Conservation (phyloP, 768 basidiomycete genomes). For the Pleurotus platypus region DNA sequence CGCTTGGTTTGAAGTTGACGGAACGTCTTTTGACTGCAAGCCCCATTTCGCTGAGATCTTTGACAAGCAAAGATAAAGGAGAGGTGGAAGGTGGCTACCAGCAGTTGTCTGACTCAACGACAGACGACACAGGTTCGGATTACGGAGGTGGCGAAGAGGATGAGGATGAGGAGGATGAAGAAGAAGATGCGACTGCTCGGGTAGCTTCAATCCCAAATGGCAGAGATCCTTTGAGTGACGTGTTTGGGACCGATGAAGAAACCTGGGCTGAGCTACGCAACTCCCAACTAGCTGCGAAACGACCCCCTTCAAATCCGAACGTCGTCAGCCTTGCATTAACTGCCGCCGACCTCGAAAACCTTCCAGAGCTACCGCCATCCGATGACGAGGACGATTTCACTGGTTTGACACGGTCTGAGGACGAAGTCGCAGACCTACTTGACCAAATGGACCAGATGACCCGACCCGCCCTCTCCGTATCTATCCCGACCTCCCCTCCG, state of each 20-base stretch:
- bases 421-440: slow-evolving; percentile 38
- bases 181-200: slow-evolving; percentile 36
- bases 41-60: slow-evolving; percentile 14
- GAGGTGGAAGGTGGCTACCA: slow-evolving; percentile 29
- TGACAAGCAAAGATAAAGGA: slow-evolving; percentile 14
- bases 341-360: slow-evolving; percentile 29
- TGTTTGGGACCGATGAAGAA: slow-evolving; percentile 66
- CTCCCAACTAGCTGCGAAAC: slow-evolving; percentile 23
- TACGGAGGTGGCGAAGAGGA: slow-evolving; percentile 31
- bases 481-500: slow-evolving; percentile 36
- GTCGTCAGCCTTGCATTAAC: slow-evolving; percentile 52
- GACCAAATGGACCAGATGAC: slow-evolving; percentile 42
- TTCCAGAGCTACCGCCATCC: slow-evolving; percentile 18
- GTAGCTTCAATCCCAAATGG: slow-evolving; percentile 29
- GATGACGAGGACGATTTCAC: slow-evolving; percentile 25
- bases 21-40: slow-evolving; percentile 42
- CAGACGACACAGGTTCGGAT: slow-evolving; percentile 12
- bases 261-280: slow-evolving; percentile 55
- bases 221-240: slow-evolving; percentile 53
- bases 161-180: slow-evolving; percentile 30
- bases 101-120: slow-evolving; percentile 26
- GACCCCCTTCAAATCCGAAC: slow-evolving; percentile 34
- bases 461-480: slow-evolving; percentile 25
- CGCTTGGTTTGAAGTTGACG: slow-evolving; percentile 48
- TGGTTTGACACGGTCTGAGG: slow-evolving; percentile 32